A percentile compares a stretch with the other conserved stretches of the same genome.
phyloP scores from a whole-genome alignment of 768 basidiomycete genomes.

The Pulveroboletus sp. region DNA sequence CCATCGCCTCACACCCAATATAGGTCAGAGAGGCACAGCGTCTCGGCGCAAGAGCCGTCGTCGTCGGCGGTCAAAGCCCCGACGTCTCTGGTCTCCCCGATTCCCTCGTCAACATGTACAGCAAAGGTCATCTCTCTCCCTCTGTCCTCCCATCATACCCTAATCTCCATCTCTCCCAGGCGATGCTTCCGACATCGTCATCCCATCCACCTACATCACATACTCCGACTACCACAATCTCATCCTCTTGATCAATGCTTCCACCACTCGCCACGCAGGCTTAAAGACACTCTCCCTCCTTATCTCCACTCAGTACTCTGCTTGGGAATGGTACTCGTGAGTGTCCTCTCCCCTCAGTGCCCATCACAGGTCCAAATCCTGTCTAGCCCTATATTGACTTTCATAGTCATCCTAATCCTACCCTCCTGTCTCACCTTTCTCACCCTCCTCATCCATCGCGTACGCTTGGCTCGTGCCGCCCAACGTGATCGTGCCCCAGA shows the following conservation, averaged over 20 bases:
- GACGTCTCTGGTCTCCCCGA: conserved; percentile 64
- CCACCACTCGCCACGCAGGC: conserved; percentile 78
- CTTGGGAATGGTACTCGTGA: conserved; percentile 93
- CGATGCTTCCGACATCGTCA: conserved; percentile 80
- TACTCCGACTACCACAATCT: conserved; percentile 76
- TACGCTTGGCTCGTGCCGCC: conserved; percentile 78
- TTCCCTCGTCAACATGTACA: conserved; percentile 86
- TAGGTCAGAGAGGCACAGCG: conserved; percentile 55
- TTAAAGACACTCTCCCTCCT: conserved; percentile 69
- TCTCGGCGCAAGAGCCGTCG: conserved; percentile 80
- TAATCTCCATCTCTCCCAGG: conserved; percentile 38
- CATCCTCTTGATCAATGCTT: conserved; percentile 60
- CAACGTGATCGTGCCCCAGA: conserved; percentile 82
- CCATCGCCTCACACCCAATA: background rate
- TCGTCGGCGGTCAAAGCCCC: conserved; percentile 85
- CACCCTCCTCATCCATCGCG: conserved; percentile 84
- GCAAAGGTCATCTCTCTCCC: conserved; percentile 64
- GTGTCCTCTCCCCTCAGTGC: conserved; percentile 20
- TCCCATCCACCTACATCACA: conserved; percentile 85
- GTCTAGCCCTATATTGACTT: conserved; percentile 75
- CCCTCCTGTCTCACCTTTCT: conserved; percentile 86
- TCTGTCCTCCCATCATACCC: conserved; percentile 2
- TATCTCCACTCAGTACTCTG: conserved; percentile 74
- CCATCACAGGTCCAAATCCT: conserved; percentile 8
- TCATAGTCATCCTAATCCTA: conserved; percentile 82